phyloP scores from a whole-genome alignment of 202 grass and related monocot genomes.

The Setaria viridis region DNA sequence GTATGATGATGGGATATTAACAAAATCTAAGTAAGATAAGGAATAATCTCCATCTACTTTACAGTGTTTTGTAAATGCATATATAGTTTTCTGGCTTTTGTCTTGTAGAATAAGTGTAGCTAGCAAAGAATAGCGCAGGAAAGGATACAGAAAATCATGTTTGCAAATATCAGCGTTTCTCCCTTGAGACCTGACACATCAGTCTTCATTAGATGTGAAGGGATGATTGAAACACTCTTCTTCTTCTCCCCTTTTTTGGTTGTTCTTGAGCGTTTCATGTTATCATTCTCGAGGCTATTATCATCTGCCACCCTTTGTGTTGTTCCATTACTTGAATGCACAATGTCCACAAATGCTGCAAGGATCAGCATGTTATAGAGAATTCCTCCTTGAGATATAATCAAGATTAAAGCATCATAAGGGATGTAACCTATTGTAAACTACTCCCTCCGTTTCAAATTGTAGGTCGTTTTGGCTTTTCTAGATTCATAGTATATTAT shows the following conservation, averaged over 20 bases:
- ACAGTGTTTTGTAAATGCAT: conserved; percentile 4
- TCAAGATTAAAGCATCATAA: conserved; percentile 34
- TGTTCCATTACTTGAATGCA: conserved; percentile 84
- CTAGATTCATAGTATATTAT: no score
- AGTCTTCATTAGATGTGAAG: conserved; percentile 88
- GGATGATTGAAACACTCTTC: conserved; percentile 66
- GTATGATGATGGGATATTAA: conserved; percentile 81
- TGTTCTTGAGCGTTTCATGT: conserved; percentile 54
- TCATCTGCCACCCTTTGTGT: conserved; percentile 60
- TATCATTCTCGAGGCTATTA: conserved; percentile 54
- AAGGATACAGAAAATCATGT: conserved; percentile 98
- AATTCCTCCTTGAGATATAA: conserved; percentile 38
- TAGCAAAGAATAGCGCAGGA: conserved; percentile 28
- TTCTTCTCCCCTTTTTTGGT: conserved; percentile 74
- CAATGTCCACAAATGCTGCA: conserved; percentile 89
- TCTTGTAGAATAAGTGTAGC: conserved; percentile 13
- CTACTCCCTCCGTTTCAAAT: neutral
- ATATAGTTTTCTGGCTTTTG: conserved; percentile 31
- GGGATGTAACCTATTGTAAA: conserved; percentile 9
- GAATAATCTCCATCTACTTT: conserved; percentile 36
- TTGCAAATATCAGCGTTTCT: conserved; percentile 90
- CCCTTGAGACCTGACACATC: conserved; percentile 81
- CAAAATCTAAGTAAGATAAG: conserved; percentile 84
- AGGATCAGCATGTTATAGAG: conserved; percentile 46
- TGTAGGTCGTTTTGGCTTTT: no score